phyloP scores from a whole-genome alignment of 306 rosid genomes.

The Sphenostylis stenocarpa region DNA sequence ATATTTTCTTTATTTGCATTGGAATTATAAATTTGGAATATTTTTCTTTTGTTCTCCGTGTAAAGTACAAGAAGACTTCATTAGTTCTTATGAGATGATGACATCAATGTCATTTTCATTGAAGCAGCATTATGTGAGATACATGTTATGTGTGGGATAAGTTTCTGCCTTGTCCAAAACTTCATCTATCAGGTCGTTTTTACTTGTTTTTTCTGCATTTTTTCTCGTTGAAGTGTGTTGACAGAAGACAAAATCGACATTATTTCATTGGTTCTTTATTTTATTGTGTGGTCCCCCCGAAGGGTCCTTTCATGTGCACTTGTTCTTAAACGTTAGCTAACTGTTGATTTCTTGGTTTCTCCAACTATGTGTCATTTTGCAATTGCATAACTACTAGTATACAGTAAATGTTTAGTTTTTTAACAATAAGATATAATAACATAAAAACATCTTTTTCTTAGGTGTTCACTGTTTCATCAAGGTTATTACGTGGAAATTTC shows the following conservation, averaged over 20 bases:
- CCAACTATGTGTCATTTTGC: background rate
- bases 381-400: constrained; percentile 19
- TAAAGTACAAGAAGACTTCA: background rate
- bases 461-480: too few species aligned
- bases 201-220: background rate
- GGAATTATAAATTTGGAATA: background rate
- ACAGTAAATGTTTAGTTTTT: too few species aligned
- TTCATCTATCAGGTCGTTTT: background rate
- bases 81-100: background rate
- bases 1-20: background rate
- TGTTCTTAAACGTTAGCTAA: constrained; percentile 24
- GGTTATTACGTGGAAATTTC: too few species aligned
- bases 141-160: background rate
- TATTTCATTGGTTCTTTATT: background rate
- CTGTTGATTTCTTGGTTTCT: background rate
- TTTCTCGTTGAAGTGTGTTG: background rate
- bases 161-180: background rate
- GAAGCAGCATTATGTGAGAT: constrained; percentile 9
- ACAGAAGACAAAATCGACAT: background rate
- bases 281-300: constrained; percentile 1
- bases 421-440: too few species aligned
- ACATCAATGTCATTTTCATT: background rate
- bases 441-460: too few species aligned
- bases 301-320: background rate
- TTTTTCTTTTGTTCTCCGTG: background rate